Evolutionary conservation across 139 green algal genomes (phyloP), one percentile per base, ranked within the genome.

Genomic region (Ettlia oleoabundans): DNA sequence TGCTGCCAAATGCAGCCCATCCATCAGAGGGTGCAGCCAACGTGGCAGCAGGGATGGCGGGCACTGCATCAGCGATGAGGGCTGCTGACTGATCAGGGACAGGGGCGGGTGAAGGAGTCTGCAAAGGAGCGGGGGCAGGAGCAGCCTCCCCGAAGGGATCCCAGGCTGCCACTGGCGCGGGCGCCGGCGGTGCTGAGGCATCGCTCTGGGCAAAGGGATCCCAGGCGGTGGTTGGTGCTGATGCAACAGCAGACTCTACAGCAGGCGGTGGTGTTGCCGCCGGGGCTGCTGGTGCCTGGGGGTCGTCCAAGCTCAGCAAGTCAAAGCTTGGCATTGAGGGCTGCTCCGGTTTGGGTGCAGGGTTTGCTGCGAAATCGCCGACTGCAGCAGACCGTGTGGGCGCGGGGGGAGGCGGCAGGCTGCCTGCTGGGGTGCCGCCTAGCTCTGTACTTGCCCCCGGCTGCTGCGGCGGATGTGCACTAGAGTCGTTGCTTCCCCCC

Each of bases 281-380:
- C 32, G 77, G 63, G 22, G 55, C 68, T 41, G 71, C 43, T 3
- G 40, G 43, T 43, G 78, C 43, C 37, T n/a, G 21, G 1, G 67
- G 61, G 24, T 82, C 73, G 8, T 84, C 38, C 53, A 84, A 41
- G 79, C 79, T 84, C 6, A 84, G 40, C 37, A 84, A 40, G 53
- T 84, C 78, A 64, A 83, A 83, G 26, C 37, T 69, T 37, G 51
- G 77, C 1, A 32, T 24, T 7, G 53, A 32, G 13, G 72, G 72
- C 72, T 65, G 72, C 72, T 66, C 42, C 15, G 75, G 28, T 15
- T 37, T 24, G 6, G 71, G 47, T 6, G 32, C n/a, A 3, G 70
- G 38, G 35, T 30, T 4, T 22, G 53, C 52, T 13, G 73, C 41
- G n/a, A n/a, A n/a, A n/a, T n/a, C n/a, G n/a, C n/a, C n/a, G n/a